These are phyloP conservation scores for Moesziomyces sp. DNA, from an alignment of 1,284 basidiomycete species.

Conservation along the genomic window DNA sequence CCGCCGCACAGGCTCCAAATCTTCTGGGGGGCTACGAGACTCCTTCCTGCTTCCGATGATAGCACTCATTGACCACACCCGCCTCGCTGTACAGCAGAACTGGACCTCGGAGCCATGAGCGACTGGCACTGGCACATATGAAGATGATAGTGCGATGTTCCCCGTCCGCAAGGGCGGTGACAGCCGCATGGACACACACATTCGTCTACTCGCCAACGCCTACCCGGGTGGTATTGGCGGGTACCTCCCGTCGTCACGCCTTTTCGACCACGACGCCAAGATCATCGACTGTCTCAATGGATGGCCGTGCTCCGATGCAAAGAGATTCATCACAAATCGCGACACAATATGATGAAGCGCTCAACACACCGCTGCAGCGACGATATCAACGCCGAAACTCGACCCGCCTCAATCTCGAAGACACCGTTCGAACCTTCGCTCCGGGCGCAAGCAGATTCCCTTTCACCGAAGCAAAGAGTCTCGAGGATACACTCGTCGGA, in stretches of 20 bases:
- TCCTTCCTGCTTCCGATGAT: too few species aligned
- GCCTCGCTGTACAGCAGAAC: too few species aligned
- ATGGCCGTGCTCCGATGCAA: neutral
- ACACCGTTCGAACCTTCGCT: neutral
- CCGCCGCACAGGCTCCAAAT: too few species aligned
- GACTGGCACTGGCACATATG: too few species aligned
- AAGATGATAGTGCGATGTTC: constrained; percentile 11
- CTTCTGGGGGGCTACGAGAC: too few species aligned
- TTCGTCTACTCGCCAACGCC: neutral
- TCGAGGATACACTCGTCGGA: constrained; percentile 12
- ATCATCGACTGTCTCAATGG: neutral
- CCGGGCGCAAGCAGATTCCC: constrained; percentile 5
- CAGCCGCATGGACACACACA: constrained; percentile 7
- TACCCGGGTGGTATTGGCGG: neutral
- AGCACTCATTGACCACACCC: too few species aligned
- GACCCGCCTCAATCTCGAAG: neutral
- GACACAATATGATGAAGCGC: neutral
- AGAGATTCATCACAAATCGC: too few species aligned
- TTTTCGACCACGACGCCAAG: neutral
- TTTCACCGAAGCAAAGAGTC: constrained; percentile 10
- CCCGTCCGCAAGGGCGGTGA: constrained; percentile 1
- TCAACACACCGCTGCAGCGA: neutral
- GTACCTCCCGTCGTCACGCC: neutral
- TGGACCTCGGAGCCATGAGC: too few species aligned
- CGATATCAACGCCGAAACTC: neutral